Percentiles rank a stretch among this genome's conserved stretches.
Conservation (phyloP, 257 asterid genomes). For the Gynochthodes officinalis region DNA sequence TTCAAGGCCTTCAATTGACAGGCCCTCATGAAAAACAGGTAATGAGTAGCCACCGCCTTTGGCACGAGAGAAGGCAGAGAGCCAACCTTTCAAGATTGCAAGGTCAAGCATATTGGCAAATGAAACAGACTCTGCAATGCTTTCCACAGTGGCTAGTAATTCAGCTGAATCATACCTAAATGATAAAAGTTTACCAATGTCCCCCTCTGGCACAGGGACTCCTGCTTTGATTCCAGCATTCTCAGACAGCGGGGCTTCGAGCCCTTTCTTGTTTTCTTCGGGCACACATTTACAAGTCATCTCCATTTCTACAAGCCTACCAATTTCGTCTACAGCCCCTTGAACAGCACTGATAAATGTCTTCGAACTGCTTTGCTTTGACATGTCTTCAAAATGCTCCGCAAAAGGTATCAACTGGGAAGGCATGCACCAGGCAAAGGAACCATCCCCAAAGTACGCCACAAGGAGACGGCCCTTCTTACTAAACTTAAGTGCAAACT, state of each 20-base stretch:
- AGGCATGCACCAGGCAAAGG: constrained; percentile 74
- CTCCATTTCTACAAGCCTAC: constrained; percentile 43
- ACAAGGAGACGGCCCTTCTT: constrained; percentile 56
- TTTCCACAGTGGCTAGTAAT: constrained; percentile 30
- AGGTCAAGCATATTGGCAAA: constrained; percentile 40
- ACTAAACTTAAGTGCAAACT: constrained; percentile 42
- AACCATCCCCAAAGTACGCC: constrained; percentile 71
- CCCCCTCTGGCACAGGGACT: constrained; percentile 52
- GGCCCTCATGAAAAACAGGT: constrained; percentile 37
- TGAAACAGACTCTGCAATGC: constrained; percentile 24
- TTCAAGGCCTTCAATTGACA: constrained; percentile 61
- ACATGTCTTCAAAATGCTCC: constrained; percentile 45
- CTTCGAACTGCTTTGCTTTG: constrained; percentile 30
- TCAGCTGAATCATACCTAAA: constrained; percentile 41
- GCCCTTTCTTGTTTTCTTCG: constrained; percentile 27
- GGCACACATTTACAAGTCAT: constrained; percentile 51
- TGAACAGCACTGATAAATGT: constrained; percentile 43
- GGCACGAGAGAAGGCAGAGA: constrained; percentile 55
- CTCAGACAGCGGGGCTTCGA: constrained; percentile 33
- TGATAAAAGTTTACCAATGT: constrained; percentile 30
- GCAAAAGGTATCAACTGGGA: constrained; percentile 58
- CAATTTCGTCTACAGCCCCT: constrained; percentile 47
- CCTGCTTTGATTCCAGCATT: constrained; percentile 60
- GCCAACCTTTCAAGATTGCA: constrained; percentile 47
- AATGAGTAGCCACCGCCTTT: constrained; percentile 39